Evolutionary conservation across 2,329 filamentous ascomycete genomes (phyloP).

Genomic region (Cladosporium colombiae): DNA sequence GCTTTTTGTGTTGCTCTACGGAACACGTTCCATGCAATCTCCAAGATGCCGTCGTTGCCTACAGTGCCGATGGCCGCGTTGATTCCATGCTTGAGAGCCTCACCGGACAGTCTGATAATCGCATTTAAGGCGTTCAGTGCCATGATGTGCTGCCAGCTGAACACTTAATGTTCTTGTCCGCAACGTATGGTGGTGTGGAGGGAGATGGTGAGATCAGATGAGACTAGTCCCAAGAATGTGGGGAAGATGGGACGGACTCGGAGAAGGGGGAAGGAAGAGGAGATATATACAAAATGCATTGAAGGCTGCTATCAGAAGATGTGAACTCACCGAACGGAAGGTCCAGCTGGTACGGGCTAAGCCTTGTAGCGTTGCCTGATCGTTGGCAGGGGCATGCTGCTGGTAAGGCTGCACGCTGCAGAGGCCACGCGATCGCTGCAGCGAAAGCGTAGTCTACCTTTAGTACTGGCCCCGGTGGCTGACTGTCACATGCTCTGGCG

Average conservation of each 20-base stretch:
- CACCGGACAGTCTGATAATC: background rate
- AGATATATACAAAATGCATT: background rate
- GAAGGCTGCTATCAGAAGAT: background rate
- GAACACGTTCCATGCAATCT: conserved; percentile 13
- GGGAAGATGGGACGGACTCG: background rate
- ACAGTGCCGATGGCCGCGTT: conserved; percentile 1
- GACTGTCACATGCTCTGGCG: conserved; percentile 10
- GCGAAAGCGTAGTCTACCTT: background rate
- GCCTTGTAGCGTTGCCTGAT: conserved; percentile 15
- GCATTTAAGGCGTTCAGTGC: background rate
- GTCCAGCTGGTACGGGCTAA: conserved; percentile 7
- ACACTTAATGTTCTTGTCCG: background rate
- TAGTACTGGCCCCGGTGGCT: background rate
- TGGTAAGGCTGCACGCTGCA: conserved; percentile 16
- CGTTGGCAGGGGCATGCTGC: conserved; percentile 6
- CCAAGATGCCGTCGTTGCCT: conserved; percentile 6
- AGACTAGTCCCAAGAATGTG: background rate
- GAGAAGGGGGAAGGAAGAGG: background rate
- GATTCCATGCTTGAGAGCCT: background rate
- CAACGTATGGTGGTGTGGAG: background rate
- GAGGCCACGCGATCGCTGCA: conserved; percentile 14
- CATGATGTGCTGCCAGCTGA: background rate
- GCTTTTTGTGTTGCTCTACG: conserved; percentile 9
- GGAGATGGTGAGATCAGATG: background rate
- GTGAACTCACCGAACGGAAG: background rate